A percentile compares a stretch with the other conserved stretches of the same genome.
Conservation (phyloP, 2,329 filamentous ascomycete genomes). For the Fusarium longipes region DNA sequence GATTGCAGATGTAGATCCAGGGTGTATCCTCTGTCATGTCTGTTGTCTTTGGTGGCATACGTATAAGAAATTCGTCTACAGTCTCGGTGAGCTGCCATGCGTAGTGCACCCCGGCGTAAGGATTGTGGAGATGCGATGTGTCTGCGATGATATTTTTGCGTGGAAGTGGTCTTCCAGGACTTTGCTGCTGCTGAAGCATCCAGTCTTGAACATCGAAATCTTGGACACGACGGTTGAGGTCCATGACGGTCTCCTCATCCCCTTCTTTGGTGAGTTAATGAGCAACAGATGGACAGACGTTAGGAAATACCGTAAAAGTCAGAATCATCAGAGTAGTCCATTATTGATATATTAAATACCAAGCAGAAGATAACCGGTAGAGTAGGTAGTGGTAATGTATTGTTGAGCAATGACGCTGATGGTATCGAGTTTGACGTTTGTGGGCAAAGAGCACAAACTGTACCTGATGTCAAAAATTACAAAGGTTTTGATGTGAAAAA, state of each 20-base stretch:
- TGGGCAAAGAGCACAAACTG: background rate
- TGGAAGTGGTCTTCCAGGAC: conserved; percentile 46
- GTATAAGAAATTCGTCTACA: conserved; percentile 71
- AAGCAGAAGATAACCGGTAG: background rate
- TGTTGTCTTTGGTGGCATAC: conserved; percentile 75
- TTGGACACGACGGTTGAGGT: conserved; percentile 62
- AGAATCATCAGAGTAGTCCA: conserved; percentile 61
- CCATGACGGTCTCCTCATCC: conserved; percentile 60
- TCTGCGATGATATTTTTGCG: conserved; percentile 32
- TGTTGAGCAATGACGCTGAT: conserved; percentile 10
- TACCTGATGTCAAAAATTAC: background rate
- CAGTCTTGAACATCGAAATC: conserved; percentile 63
- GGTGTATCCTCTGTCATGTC: conserved; percentile 57
- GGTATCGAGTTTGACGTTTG: background rate
- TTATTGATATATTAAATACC: conserved; percentile 30
- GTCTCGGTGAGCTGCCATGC: conserved; percentile 74
- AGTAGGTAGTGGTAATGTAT: background rate
- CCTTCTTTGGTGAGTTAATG: conserved; percentile 57
- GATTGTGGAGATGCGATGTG: conserved; percentile 64
- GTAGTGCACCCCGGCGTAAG: conserved; percentile 63
- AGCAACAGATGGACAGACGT: background rate
- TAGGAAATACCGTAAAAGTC: conserved; percentile 64
- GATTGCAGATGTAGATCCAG: conserved; percentile 82
- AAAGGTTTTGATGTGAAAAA: background rate
- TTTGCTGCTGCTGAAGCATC: conserved; percentile 45